Evolutionary conservation across 2,329 filamentous ascomycete species (phyloP), one percentile per base, ranked within the genome.

Genomic region (Tolypocladium endophyticum): DNA sequence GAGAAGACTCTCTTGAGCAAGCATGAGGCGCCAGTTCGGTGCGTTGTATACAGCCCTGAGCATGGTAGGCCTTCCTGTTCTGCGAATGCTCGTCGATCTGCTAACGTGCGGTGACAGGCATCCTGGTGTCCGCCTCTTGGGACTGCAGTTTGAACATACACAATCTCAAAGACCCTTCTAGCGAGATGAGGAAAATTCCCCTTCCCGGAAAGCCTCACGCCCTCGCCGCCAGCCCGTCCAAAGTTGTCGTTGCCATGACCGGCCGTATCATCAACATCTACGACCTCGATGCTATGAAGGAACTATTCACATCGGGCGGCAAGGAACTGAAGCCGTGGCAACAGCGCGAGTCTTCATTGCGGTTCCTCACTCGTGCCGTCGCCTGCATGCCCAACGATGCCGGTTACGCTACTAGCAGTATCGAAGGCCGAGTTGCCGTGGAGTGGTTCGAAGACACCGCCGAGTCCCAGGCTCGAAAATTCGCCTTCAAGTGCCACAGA

Each of bases 401-500:
- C 14, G 94, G 94, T 6, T 99, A 97, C 72, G 92, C 93, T 12
- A 93, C 89, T 1, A 90, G 86, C 61, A 92, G 87, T 68, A 99
- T 99, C 68, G 94, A 99, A 72, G 94, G 94, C 5, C 87, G 94
- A 67, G 92, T 99, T 2, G 93, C 92, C 0, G 94, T 99, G 1
- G 94, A 99, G 74, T 97, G 92, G 90, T 97, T 99, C 72, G 94
- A 97, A 70, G 90, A 94, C 20, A 90, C 86, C 6, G 79, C 86
- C 50, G 89, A 93, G 72, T 92, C 89, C 4, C 92, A 97, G 76
- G 88, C 89, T 45, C 85, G 92, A 65, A 97, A 97, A 74, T 99
- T 97, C 73, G 94, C 94, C 18, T 99, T 99, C 84, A 99, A 99
- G 75, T 99, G 94, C 75, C 94, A 99, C 75, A 85, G 94, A 5